These are phyloP conservation scores for Magnaporthiopsis poae DNA, from an alignment of 2,329 filamentous ascomycete species.

Conservation along the genomic window DNA sequence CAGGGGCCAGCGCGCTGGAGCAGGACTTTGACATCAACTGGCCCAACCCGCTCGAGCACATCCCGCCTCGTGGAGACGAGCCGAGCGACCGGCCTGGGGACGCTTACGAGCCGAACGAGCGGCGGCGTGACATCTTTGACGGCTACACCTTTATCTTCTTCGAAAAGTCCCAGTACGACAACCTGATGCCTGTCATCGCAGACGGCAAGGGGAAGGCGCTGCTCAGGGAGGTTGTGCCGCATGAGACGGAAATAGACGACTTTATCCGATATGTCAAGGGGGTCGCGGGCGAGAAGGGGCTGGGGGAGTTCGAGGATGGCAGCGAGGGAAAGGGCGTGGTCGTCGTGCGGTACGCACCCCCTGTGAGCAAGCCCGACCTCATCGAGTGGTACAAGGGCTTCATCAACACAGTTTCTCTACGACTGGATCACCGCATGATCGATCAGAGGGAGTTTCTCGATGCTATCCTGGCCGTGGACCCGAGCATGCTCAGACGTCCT, in stretches of 20 bases:
- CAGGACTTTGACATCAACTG: slow-evolving; percentile 68
- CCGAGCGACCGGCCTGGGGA: slow-evolving; percentile 56
- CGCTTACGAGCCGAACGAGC: slow-evolving; percentile 61
- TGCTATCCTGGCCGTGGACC: slow-evolving; percentile 73
- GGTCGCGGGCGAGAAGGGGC: slow-evolving; percentile 63
- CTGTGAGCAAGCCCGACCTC: slow-evolving; percentile 37
- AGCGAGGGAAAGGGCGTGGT: slow-evolving; percentile 63
- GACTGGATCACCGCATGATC: slow-evolving; percentile 71
- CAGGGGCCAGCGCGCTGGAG: slow-evolving; percentile 51
- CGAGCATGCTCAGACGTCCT: slow-evolving; percentile 58
- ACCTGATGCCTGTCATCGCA: slow-evolving; percentile 62
- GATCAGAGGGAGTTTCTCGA: slow-evolving; percentile 88
- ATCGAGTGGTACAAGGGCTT: slow-evolving; percentile 61
- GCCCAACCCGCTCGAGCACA: slow-evolving; percentile 62
- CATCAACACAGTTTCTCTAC: slow-evolving; percentile 56
- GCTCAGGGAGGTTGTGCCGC: slow-evolving; percentile 49
- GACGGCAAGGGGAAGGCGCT: slow-evolving; percentile 76
- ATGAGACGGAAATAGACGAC: slow-evolving; percentile 60
- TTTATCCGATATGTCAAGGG: slow-evolving; percentile 68
- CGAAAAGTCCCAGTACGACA: slow-evolving; percentile 64
- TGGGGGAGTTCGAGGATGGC: slow-evolving; percentile 54
- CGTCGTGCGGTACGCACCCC: slow-evolving; percentile 60
- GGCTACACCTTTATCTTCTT: slow-evolving; percentile 86
- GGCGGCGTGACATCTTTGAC: slow-evolving; percentile 64
- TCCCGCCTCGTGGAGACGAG: slow-evolving; percentile 69